A percentile compares a stretch with the other conserved stretches of the same genome.
phyloP scores from a whole-genome alignment of 805 yeast species.

The Blastobotrys terrestris region DNA sequence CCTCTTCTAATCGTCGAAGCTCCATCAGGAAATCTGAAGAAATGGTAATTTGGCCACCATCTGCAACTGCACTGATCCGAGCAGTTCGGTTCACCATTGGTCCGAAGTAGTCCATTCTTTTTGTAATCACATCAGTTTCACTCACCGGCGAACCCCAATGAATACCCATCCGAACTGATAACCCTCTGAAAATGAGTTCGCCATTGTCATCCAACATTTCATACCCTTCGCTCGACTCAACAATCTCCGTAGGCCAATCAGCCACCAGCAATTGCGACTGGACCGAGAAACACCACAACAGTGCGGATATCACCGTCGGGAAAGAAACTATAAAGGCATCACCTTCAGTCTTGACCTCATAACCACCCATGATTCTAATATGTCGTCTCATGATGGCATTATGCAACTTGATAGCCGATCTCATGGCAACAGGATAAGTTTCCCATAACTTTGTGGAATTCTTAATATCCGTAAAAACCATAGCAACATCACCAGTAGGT shows the following conservation, averaged over 20 bases:
- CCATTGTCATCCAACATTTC: slow-evolving; percentile 60
- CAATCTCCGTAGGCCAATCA: slow-evolving; percentile 94
- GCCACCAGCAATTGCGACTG: slow-evolving; percentile 77
- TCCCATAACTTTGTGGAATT: slow-evolving; percentile 95
- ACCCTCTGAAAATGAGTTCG: slow-evolving; percentile 69
- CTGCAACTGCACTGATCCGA: slow-evolving; percentile 88
- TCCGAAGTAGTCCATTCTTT: slow-evolving; percentile 98
- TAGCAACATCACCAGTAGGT: slow-evolving; percentile 89
- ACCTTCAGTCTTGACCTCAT: slow-evolving; percentile 98
- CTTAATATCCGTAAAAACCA: slow-evolving; percentile 96
- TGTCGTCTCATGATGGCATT: slow-evolving; percentile 92
- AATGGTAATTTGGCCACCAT: slow-evolving; percentile 94
- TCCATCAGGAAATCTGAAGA: slow-evolving; percentile 77
- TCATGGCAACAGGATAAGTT: slow-evolving; percentile 84
- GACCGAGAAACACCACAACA: slow-evolving; percentile 91
- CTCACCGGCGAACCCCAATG: slow-evolving; percentile 99
- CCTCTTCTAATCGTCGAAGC: slow-evolving; percentile 40
- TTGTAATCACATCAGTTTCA: slow-evolving; percentile 88
- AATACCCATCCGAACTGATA: slow-evolving; percentile 95
- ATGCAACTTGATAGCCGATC: slow-evolving; percentile 93
- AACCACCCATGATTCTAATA: slow-evolving; percentile 88
- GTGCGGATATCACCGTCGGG: slow-evolving; percentile 84
- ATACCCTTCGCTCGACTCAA: slow-evolving; percentile 77
- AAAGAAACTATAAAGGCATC: slow-evolving; percentile 98
- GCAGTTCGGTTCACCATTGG: slow-evolving; percentile 97